Evolutionary conservation across 805 yeast genomes (phyloP), one percentile per base, ranked within the genome.

Genomic region (Nadsonia fulvescens): DNA sequence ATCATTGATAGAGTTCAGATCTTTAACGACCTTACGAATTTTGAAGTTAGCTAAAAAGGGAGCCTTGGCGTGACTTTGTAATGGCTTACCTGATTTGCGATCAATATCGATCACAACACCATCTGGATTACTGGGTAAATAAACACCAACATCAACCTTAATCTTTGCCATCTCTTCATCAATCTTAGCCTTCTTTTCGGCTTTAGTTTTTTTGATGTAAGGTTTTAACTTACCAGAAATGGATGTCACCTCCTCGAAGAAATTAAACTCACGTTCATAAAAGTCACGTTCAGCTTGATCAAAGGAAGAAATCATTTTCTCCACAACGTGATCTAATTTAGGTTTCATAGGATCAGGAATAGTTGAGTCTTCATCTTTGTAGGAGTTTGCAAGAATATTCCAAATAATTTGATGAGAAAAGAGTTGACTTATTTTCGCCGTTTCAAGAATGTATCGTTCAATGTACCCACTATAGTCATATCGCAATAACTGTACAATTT

Each of bases 321-420:
- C 54, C 36, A 75, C 70, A 16, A 86, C 77, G 22, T 56, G 57
- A 45, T 86, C 95, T 36, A 89, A 57, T 2, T 60, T 60, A 1
- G 95, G 94, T 48, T 86, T 86, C 42, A 86, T 56, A 1, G 65
- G 57, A 50, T 83, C 93, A 4, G 91, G 89, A 5, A 65, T 60
- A 0, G 68, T 58, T 1, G 81, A 72, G 6, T 86, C 93, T 39
- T 86, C 96, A 44, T 78, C 95, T 38, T 73, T 75, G 50, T 66
- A 89, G 34, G 82, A 68, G 44, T 91, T 89, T 1, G 99, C 96
- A 42, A 75, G 52, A 77, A 89, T 81, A 43, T 89, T 89, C 99
- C 99, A 89, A 29, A 89, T 81, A 37, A 89, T 83, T 51, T 89
- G 99, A 49, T 89, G 99, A 0, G 96, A 83, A 58, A 89, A 89